These are phyloP conservation scores for Nemania sp. DNA, from an alignment of 2,329 filamentous ascomycete species.

Conservation along the genomic window DNA sequence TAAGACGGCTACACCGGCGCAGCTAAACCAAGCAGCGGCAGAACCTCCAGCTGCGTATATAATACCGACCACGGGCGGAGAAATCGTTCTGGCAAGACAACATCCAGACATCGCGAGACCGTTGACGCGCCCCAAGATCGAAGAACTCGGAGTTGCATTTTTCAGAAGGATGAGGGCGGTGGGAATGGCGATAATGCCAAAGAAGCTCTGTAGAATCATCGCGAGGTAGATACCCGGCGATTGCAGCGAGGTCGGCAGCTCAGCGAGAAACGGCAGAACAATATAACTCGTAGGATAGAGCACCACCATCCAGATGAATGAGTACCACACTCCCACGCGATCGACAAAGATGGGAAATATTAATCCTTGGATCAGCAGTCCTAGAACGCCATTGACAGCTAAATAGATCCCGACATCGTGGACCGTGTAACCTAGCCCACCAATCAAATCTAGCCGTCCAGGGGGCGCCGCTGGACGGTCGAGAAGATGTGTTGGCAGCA, in stretches of 20 bases:
- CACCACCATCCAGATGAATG: constrained; percentile 66
- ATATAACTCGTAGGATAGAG: constrained; percentile 70
- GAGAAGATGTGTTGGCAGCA: constrained; percentile 49
- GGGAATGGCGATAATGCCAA: constrained; percentile 70
- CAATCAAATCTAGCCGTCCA: constrained; percentile 49
- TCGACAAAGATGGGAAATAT: constrained; percentile 69
- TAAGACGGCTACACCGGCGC: constrained; percentile 36
- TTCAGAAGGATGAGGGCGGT: constrained; percentile 73
- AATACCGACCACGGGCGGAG: constrained; percentile 68
- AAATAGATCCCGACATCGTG: constrained; percentile 71
- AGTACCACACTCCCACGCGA: constrained; percentile 67
- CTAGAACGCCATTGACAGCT: constrained; percentile 70
- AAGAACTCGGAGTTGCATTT: constrained; percentile 66
- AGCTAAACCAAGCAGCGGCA: constrained; percentile 48
- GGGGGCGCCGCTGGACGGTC: constrained; percentile 39
- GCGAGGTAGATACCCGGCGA: constrained; percentile 68
- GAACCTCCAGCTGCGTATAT: constrained; percentile 65
- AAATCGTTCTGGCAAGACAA: constrained; percentile 70
- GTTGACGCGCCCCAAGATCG: constrained; percentile 70
- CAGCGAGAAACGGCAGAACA: constrained; percentile 67
- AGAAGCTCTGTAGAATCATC: constrained; percentile 66
- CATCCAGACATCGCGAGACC: constrained; percentile 72
- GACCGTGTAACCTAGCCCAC: constrained; percentile 67
- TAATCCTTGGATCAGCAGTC: constrained; percentile 71
- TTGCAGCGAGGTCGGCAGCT: constrained; percentile 56